Evolutionary conservation across 345 rosid genomes (phyloP), one percentile per base, ranked within the genome.

Genomic region (Microcos paniculata): DNA sequence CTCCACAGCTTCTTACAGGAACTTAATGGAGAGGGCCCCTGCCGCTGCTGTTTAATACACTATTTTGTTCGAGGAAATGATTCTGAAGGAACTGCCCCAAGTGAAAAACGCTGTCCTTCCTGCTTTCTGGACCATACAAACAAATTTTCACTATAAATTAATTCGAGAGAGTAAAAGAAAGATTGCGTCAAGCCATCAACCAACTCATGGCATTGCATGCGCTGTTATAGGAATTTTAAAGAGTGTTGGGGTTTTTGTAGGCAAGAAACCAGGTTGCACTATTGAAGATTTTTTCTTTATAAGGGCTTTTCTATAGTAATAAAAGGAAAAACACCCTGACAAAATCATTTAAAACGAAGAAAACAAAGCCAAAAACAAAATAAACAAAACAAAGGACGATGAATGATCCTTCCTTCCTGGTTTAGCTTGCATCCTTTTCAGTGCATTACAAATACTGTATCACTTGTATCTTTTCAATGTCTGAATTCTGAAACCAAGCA

Each of bases 171-270:
- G 2, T 4, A 35, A 35, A 1, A 12, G 15, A 10, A 4, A 56
- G 61, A 11, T 24, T 11, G 16, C 8, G 62, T 24, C 62, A 24
- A 12, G 16, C 28, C 30, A 23, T 56, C 62, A 56, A 56, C 31
- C 11, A 31, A 31, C 42, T 61, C 23, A 18, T 15, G 7, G 12
- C 2, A 26, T 3, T 35, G 40, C 40, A 35, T 35, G 40, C 40
- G 40, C 40, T 35, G 40, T 7, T 35, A 2, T 24, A 28, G 19
- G 23, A 24, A 14, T 45, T 67, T 24, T 14, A 67, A 67, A 26
- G 55, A 67, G 71, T 45, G 71, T 67, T 67, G 71, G 71, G 71
- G 21, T 12, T 45, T 67, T 67, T 24, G 71, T 6, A 45, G 71
- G 55, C 71, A 67, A 45, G 55, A n/a, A 19, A 51, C 24, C 21